Percentiles rank a stretch among this genome's conserved stretches.
Conservation (phyloP, 1,284 basidiomycete genomes). For the Garcileccinum viscosum region DNA sequence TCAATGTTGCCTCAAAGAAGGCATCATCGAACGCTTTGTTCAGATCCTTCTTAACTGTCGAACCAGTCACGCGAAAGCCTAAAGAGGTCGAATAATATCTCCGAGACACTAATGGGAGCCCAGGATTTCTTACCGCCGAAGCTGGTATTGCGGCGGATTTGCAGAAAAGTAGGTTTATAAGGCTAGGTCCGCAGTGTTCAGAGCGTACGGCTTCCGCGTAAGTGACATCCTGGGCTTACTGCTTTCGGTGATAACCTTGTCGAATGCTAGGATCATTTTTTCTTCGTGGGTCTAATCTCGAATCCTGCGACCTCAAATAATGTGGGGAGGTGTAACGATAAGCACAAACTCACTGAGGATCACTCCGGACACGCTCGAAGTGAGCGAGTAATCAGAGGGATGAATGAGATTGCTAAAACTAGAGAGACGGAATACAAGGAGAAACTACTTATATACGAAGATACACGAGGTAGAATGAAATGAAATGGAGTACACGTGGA, state of each 20-base stretch:
- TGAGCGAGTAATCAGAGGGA: too few species aligned
- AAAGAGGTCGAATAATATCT: constrained; percentile 55
- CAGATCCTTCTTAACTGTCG: not conserved
- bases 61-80: not conserved
- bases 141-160: constrained; percentile 56
- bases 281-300: too few species aligned
- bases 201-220: constrained; percentile 50
- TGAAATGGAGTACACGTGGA: too few species aligned
- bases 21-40: constrained; percentile 41
- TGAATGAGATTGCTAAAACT: too few species aligned
- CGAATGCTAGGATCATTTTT: constrained; percentile 38
- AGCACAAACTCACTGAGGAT: too few species aligned
- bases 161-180: constrained; percentile 48
- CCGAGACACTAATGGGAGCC: constrained; percentile 55
- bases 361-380: too few species aligned
- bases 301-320: too few species aligned
- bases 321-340: too few species aligned
- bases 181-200: constrained; percentile 35
- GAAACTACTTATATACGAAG: too few species aligned
- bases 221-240: constrained; percentile 26
- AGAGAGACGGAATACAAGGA: too few species aligned
- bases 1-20: constrained; percentile 37
- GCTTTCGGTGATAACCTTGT: constrained; percentile 11
- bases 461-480: too few species aligned
- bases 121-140: constrained; percentile 44